Base-by-base conservation (phyloP, 192 early-diverging fungal species). In the Linnemannia elongata region DNA sequence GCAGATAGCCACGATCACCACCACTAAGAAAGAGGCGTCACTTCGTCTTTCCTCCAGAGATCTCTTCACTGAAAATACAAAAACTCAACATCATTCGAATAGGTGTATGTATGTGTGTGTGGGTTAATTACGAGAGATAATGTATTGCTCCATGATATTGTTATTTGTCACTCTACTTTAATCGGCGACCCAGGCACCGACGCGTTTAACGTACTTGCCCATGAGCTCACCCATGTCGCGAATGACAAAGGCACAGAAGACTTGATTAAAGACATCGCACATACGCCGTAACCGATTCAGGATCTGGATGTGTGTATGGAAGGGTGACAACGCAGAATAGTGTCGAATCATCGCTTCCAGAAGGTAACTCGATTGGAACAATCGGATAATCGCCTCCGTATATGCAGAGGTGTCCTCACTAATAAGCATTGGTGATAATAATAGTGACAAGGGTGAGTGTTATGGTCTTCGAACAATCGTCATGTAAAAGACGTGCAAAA, bases 151-250 rank as follows among this genome's bases (percentile, higher is more conserved):
- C 52, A 55, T 60, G 57, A 60, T 27, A 33, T 13, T 60, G n/a
- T 60, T 2, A 24, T 8, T n/a, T 55, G 55, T 27, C 24, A 24
- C 52, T 22, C 22, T 60, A n/a, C n/a, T 57, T 52, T 83, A 90
- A 0, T 90, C 89, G 20, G 76, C 69, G 35, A 90, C 77, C 89
- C 89, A 90, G n/a, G 81, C 72, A 24, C 89, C 82, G 33, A 84
- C 87, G 30, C 85, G 83, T 69, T 90, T 90, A 4, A 90, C 82
- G 60, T 90, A 90, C 68, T 90, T 90, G 74, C 84, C 89, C 79
- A 81, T 83, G n/a, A 90, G 78, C 74, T 88, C 81, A 24, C 89
- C 89, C 35, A 90, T 52, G 69, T 90, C 89, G 9, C 81, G 79
- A 12, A 90, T 87, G 18, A 90, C 89, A 81, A 90, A 90, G 39